phyloP scores from a whole-genome alignment of 2,329 filamentous ascomycete genomes.

The Pseudocercospora cruenta region DNA sequence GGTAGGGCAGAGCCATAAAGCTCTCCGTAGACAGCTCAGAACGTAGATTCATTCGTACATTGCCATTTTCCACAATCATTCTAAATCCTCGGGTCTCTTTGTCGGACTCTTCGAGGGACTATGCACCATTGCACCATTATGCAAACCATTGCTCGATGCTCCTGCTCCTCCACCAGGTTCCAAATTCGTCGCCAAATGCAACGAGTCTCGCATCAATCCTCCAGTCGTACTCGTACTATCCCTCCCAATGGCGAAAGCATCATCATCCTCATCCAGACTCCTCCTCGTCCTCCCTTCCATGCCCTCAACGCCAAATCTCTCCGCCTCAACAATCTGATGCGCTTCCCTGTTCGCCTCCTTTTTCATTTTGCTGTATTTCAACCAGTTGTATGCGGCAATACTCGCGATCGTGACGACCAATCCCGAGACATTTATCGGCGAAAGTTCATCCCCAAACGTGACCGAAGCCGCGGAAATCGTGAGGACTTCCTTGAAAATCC shows the following conservation, averaged over 20 bases:
- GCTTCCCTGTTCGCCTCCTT: constrained; percentile 65
- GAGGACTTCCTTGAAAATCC: constrained; percentile 98
- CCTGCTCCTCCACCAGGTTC: constrained; percentile 21
- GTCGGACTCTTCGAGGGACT: constrained; percentile 42
- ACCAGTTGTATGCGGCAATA: constrained; percentile 89
- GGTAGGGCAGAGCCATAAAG: background rate
- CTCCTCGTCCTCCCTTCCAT: background rate
- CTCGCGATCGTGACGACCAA: constrained; percentile 82
- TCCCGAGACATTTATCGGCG: constrained; percentile 82
- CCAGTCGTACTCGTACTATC: constrained; percentile 35
- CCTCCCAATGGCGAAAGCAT: constrained; percentile 24
- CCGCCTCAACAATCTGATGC: constrained; percentile 45
- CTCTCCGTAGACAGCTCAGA: background rate
- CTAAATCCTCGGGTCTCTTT: constrained; percentile 52
- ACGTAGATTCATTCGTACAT: background rate
- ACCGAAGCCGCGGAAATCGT: constrained; percentile 88
- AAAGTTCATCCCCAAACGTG: constrained; percentile 86
- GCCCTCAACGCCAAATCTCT: background rate
- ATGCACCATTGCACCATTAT: constrained; percentile 9
- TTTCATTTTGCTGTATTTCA: constrained; percentile 91
- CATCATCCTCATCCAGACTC: constrained; percentile 10
- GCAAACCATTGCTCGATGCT: constrained; percentile 27
- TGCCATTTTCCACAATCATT: constrained; percentile 31
- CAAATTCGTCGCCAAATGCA: constrained; percentile 21
- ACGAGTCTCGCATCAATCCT: constrained; percentile 29